These are phyloP conservation scores for Lecanicillium sp. DNA, from an alignment of 2,329 filamentous ascomycete genomes.

Conservation along the genomic window DNA sequence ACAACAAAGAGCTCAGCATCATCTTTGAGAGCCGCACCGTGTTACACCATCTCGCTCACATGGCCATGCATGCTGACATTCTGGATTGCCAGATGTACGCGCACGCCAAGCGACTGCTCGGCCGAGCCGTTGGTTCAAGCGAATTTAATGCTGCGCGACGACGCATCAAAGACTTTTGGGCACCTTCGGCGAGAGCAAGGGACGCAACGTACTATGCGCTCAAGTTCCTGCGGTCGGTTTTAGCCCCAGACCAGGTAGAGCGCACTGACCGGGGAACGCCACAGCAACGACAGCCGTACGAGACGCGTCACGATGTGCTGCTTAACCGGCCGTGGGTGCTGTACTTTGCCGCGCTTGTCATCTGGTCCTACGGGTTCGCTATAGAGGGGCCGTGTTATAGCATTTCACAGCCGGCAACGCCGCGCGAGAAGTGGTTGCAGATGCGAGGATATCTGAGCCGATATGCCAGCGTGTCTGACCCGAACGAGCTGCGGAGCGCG, in stretches of 20 bases:
- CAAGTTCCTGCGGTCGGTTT: conserved; percentile 78
- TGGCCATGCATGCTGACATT: conserved; percentile 96
- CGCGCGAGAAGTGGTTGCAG: conserved; percentile 61
- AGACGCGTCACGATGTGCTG: conserved; percentile 78
- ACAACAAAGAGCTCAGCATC: conserved; percentile 51
- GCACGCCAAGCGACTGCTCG: conserved; percentile 74
- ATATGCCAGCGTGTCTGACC: conserved; percentile 63
- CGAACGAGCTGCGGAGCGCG: conserved; percentile 68
- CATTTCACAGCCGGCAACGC: conserved; percentile 43
- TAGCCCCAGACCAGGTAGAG: conserved; percentile 46
- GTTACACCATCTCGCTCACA: conserved; percentile 87
- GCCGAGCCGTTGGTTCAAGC: conserved; percentile 72
- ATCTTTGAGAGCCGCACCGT: conserved; percentile 86
- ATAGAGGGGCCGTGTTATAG: conserved; percentile 68
- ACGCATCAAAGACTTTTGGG: conserved; percentile 85
- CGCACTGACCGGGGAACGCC: conserved; percentile 30
- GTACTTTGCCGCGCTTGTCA: conserved; percentile 84
- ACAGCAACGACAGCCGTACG: conserved; percentile 52
- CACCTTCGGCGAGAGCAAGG: conserved; percentile 75
- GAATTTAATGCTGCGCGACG: conserved; percentile 75
- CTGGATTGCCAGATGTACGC: conserved; percentile 98
- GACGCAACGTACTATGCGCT: conserved; percentile 91
- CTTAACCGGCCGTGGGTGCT: conserved; percentile 92
- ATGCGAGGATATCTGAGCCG: conserved; percentile 73
- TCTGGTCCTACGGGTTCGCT: conserved; percentile 93